Evolutionary conservation across 1,139 yeast genomes (phyloP).

Genomic region (Blastobotrys aristatus): DNA sequence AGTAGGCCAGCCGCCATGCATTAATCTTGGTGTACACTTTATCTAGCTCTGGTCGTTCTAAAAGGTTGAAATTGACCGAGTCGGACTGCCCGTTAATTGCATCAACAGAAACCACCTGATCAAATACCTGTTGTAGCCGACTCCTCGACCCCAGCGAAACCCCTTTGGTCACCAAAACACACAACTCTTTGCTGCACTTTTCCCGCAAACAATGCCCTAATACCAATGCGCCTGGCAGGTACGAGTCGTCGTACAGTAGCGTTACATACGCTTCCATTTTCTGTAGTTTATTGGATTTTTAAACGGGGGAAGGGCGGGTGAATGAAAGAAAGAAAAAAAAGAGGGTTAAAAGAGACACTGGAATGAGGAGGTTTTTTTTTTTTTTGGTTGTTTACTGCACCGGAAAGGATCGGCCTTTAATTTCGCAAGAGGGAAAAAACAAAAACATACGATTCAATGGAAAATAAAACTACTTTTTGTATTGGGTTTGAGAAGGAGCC

Average conservation of each 20-base stretch:
- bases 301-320: background rate
- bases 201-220: slow-evolving; percentile 44
- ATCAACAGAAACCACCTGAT: slow-evolving; percentile 34
- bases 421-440: background rate
- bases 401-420: background rate
- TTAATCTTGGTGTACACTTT: slow-evolving; percentile 68
- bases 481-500: background rate
- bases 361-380: too few relatives aligned
- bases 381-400: background rate
- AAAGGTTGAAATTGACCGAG: slow-evolving; percentile 38
- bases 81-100: slow-evolving; percentile 28
- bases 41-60: slow-evolving; percentile 71
- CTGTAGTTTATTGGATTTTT: background rate
- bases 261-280: slow-evolving; percentile 52
- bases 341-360: background rate
- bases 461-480: background rate
- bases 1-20: slow-evolving; percentile 65
- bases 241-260: slow-evolving; percentile 57
- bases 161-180: slow-evolving; percentile 34
- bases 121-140: slow-evolving; percentile 29
- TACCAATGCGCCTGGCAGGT: slow-evolving; percentile 73
- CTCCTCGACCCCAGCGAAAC: slow-evolving; percentile 26
- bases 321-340: background rate
- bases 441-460: background rate
- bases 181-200: slow-evolving; percentile 22